phyloP scores from a whole-genome alignment of 2,329 filamentous ascomycete genomes.

The Colletotrichum abscissum region DNA sequence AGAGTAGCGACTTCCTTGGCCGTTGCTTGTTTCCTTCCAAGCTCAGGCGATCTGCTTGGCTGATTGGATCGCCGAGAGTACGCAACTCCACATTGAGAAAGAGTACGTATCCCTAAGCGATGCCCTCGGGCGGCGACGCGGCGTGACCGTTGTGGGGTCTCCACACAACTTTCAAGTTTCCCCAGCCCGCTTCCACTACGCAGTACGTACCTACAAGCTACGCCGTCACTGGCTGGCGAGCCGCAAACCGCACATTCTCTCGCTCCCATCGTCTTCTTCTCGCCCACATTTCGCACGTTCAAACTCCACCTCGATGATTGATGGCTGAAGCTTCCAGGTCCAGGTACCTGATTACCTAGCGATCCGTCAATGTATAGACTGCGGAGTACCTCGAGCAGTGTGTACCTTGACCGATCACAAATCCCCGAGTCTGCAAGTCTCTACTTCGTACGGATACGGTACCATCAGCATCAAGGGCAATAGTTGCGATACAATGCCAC shows the following conservation, averaged over 20 bases:
- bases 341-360: not conserved
- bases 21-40: slow-evolving; percentile 2
- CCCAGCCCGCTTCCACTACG: not conserved
- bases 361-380: not conserved
- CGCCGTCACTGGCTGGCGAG: too few relatives aligned
- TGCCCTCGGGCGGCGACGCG: not conserved
- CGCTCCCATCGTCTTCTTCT: not conserved
- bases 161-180: not conserved
- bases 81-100: not conserved
- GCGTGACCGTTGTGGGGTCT: not conserved
- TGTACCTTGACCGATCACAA: not conserved
- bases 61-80: not conserved
- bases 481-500: not conserved
- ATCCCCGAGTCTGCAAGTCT: not conserved
- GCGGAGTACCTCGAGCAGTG: not conserved
- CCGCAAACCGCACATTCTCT: slow-evolving; percentile 2
- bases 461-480: not conserved
- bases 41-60: not conserved
- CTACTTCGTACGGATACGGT: not conserved
- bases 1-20: not conserved
- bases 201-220: too few relatives aligned
- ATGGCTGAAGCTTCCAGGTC: too few relatives aligned
- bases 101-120: not conserved
- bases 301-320: not conserved
- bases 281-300: not conserved